Evolutionary conservation across 140 eudicot species (phyloP).

Genomic region (Bidens hawaiensis): DNA sequence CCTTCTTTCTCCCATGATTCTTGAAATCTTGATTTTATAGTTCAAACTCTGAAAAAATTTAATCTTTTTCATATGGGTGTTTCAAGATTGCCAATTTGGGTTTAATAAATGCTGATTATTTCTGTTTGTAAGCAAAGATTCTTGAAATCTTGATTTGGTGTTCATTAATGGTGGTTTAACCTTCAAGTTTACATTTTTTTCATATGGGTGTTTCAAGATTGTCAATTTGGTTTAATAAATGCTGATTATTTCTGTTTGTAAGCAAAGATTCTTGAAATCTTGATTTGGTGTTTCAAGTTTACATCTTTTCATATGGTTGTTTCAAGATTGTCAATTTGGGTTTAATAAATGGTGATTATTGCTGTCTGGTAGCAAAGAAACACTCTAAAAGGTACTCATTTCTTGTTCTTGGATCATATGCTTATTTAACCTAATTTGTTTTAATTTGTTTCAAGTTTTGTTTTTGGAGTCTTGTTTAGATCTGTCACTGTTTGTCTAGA

Average conservation of each 20-base stretch:
- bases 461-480: constrained; percentile 21
- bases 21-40: neutral
- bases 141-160: too few relatives aligned
- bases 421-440: constrained; percentile 14
- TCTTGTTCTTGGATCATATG: constrained; percentile 8
- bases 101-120: too few relatives aligned
- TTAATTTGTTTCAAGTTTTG: constrained; percentile 1
- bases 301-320: constrained; percentile 27
- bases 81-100: too few relatives aligned
- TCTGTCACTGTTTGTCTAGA: constrained; percentile 22
- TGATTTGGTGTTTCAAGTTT: constrained; percentile 6
- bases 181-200: constrained; percentile 14
- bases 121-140: too few relatives aligned
- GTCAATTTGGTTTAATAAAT: constrained; percentile 23
- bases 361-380: constrained; percentile 27
- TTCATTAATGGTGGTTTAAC: too few relatives aligned
- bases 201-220: constrained; percentile 30
- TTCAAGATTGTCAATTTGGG: constrained; percentile 14
- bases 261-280: too few relatives aligned
- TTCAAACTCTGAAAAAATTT: neutral
- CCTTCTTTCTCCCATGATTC: neutral
- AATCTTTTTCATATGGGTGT: neutral
- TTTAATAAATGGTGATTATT: constrained; percentile 29
- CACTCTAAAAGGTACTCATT: constrained; percentile 34
- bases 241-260: constrained; percentile 33